A percentile compares a stretch with the other conserved stretches of the same genome.
Evolutionary conservation across 768 basidiomycete species (phyloP).

Genomic region (Gymnopilus dilepis): DNA sequence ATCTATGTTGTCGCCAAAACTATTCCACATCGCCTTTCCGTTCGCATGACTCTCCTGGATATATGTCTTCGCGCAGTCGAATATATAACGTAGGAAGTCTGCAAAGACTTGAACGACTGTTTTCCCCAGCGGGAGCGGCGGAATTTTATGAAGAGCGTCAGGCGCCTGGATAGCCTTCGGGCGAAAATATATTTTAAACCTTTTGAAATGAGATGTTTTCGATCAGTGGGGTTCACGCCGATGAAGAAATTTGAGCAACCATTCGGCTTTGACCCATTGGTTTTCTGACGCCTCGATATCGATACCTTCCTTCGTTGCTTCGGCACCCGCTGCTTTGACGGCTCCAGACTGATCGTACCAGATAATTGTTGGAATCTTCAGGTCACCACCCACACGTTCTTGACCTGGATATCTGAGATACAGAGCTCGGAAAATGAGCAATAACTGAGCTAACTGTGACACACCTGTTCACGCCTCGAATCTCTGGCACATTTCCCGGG

Average conservation of each 20-base stretch:
- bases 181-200: conserved; percentile 44
- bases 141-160: conserved; percentile 23
- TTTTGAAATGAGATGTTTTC: conserved; percentile 16
- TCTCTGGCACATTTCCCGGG: conserved; percentile 41
- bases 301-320: conserved; percentile 42
- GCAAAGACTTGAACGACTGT: conserved; percentile 47
- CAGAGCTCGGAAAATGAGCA: neutral
- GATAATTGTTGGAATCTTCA: conserved; percentile 36
- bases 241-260: conserved; percentile 36
- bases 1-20: conserved; percentile 42
- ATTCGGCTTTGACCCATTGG: conserved; percentile 50
- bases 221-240: conserved; percentile 18
- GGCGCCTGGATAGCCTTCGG: conserved; percentile 23
- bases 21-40: conserved; percentile 50
- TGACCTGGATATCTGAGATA: conserved; percentile 51
- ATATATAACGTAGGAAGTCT: conserved; percentile 59
- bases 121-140: conserved; percentile 48
- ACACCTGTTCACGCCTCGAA: conserved; percentile 46
- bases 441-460: neutral
- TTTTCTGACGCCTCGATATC: conserved; percentile 45
- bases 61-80: conserved; percentile 44
- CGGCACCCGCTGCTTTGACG: conserved; percentile 46
- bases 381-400: conserved; percentile 47
- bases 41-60: conserved; percentile 50
- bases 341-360: conserved; percentile 46